Evolutionary conservation across 805 yeast genomes (phyloP).

Genomic region (Vanderwaltozyma verrucispora): DNA sequence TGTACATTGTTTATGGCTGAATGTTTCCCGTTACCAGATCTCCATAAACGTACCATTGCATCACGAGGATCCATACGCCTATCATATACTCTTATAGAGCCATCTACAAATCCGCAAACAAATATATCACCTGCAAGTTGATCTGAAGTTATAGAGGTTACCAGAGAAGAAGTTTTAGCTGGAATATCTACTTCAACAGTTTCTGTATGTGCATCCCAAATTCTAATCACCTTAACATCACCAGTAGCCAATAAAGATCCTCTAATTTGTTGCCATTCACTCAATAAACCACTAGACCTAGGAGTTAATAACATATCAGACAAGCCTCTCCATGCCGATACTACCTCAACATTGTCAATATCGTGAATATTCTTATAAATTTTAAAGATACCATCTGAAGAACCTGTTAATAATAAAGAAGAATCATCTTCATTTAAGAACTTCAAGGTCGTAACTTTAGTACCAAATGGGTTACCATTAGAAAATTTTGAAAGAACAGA

Average conservation of each 20-base stretch:
- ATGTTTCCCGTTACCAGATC: constrained; percentile 35
- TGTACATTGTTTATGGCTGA: constrained; percentile 66
- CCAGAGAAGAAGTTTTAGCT: constrained; percentile 80
- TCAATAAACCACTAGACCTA: constrained; percentile 68
- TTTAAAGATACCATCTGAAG: constrained; percentile 90
- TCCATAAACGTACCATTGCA: constrained; percentile 79
- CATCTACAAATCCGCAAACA: constrained; percentile 85
- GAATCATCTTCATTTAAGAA: constrained; percentile 87
- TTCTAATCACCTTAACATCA: constrained; percentile 79
- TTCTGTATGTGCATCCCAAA: constrained; percentile 97
- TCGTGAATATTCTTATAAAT: constrained; percentile 70
- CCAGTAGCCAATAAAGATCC: constrained; percentile 90
- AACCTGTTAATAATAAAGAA: constrained; percentile 76
- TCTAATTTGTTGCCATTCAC: constrained; percentile 96
- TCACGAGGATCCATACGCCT: constrained; percentile 76
- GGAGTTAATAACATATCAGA: constrained; percentile 77
- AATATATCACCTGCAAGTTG: constrained; percentile 89
- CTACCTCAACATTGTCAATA: constrained; percentile 43
- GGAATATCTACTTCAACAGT: constrained; percentile 80
- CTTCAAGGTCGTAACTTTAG: constrained; percentile 77
- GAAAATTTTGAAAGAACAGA: constrained; percentile 57
- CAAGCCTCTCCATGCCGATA: constrained; percentile 88
- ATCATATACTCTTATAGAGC: constrained; percentile 85
- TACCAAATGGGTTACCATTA: constrained; percentile 79
- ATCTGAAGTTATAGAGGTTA: constrained; percentile 84